Evolutionary conservation across 2,329 filamentous ascomycete genomes (phyloP).

Genomic region (Ophiostoma populinum): DNA sequence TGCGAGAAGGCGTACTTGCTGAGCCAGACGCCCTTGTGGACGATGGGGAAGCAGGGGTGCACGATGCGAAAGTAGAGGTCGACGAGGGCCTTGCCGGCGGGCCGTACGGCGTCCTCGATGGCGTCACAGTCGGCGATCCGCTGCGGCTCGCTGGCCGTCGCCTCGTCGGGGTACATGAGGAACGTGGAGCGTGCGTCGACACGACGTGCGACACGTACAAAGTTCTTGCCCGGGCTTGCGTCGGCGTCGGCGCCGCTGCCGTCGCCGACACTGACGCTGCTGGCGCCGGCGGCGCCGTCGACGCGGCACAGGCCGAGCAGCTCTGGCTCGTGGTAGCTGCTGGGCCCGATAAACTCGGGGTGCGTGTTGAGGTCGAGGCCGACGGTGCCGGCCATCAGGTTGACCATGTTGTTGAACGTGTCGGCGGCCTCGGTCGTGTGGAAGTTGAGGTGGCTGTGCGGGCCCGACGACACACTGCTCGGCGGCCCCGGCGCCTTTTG

Average conservation of each 20-base stretch:
- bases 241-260: background rate
- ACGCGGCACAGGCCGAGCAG: slow-evolving; percentile 39
- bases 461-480: no score
- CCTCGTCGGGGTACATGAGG: slow-evolving; percentile 20
- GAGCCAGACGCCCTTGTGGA: slow-evolving; percentile 63
- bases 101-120: background rate
- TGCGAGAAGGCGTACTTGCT: slow-evolving; percentile 61
- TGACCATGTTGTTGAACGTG: slow-evolving; percentile 1
- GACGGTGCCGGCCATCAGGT: slow-evolving; percentile 1
- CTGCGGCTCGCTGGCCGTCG: slow-evolving; percentile 22
- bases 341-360: slow-evolving; percentile 41
- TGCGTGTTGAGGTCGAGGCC: slow-evolving; percentile 36
- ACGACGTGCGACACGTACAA: slow-evolving; percentile 16
- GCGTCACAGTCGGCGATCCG: slow-evolving; percentile 23
- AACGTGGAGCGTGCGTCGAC: slow-evolving; percentile 21
- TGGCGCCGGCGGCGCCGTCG: slow-evolving; percentile 19
- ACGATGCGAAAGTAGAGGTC: slow-evolving; percentile 68
- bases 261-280: background rate
- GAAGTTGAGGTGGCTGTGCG: background rate
- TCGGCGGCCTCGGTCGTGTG: background rate
- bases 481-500: no score
- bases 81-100: slow-evolving; percentile 34
- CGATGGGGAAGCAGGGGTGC: slow-evolving; percentile 65
- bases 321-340: slow-evolving; percentile 38
- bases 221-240: background rate